Evolutionary conservation across 1,284 basidiomycete species (phyloP), one percentile per base, ranked within the genome.

Genomic region (Volvariella volvacea): DNA sequence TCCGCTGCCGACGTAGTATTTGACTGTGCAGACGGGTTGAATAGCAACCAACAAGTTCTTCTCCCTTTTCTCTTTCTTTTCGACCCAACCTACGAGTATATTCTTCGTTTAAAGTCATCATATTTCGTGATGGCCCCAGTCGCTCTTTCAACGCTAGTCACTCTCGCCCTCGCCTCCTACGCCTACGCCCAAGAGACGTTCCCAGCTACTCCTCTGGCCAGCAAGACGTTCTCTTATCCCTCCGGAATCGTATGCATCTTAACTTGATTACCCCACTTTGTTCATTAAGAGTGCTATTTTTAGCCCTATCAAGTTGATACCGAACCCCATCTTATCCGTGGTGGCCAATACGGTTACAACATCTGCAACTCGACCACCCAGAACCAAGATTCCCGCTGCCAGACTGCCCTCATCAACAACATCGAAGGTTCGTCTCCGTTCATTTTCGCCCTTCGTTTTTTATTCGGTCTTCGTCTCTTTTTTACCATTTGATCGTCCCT

Each of bases 311-410:
- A 78, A 62, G 76, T 68, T 37, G 75, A 79, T 53, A 66, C 71
- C 20, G 67, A 70, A 54, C 55, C 62, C 7, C 55, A 62, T 30
- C 69, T 71, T 42, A 54, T 70, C 44, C 78, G 82, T 51, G 82
- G 82, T 9, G 55, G 64, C 21, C 81, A 84, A 55, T 55, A 48
- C 16, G 84, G 84, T 4, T 86, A 78, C 69, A 87, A 86, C 61
- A 52, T 64, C 3, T 88, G 85, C 61, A 86, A 87, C 65, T 72
- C 77, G 2, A 84, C 82, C 3, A 87, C 83, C 4, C 66, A 78
- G 60, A 73, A 70, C 52, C 72, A 70, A 45, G 39, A 69, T 2
- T 83, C 83, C 0, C 49, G 72, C 41, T 87, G 85, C 55, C 84
- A 87, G 61, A 87, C 83, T 0, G 60, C 67, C 0, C 68, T 80